These are phyloP conservation scores for Porpolomopsis calyptriformis DNA, from an alignment of 768 basidiomycete species.

Conservation along the genomic window DNA sequence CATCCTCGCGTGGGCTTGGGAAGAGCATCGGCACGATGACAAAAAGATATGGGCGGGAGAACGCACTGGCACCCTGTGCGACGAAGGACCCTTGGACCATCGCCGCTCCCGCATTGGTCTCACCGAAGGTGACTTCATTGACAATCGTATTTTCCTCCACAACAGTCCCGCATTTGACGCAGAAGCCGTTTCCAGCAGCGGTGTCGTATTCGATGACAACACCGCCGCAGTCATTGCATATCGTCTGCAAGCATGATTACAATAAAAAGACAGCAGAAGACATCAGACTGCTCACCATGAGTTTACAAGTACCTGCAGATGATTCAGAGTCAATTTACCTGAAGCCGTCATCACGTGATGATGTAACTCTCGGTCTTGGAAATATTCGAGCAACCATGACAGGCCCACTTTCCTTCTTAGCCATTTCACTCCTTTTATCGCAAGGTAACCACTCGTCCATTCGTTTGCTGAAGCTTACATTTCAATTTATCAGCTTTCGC, in stretches of 20 bases:
- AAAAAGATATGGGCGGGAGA: neutral
- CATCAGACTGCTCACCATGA: too few relatives aligned
- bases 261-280: neutral
- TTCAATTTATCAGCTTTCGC: too few relatives aligned
- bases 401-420: too few relatives aligned
- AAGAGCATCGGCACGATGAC: slow-evolving; percentile 3
- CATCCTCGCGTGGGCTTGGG: slow-evolving; percentile 69
- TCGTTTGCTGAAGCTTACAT: too few relatives aligned
- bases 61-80: slow-evolving; percentile 81
- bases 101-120: slow-evolving; percentile 82
- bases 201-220: slow-evolving; percentile 79
- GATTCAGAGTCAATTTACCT: too few relatives aligned
- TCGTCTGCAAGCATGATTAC: slow-evolving; percentile 28
- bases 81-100: slow-evolving; percentile 95
- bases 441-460: too few relatives aligned
- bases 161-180: slow-evolving; percentile 78
- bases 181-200: slow-evolving; percentile 78
- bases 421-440: too few relatives aligned
- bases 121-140: slow-evolving; percentile 91
- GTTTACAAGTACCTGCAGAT: too few relatives aligned
- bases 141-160: slow-evolving; percentile 91
- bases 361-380: too few relatives aligned
- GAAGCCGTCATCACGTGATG: too few relatives aligned
- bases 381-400: too few relatives aligned
- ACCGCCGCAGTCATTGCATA: slow-evolving; percentile 71